phyloP scores from a whole-genome alignment of 139 green algal species.

The Tetradesmus obliquus region DNA sequence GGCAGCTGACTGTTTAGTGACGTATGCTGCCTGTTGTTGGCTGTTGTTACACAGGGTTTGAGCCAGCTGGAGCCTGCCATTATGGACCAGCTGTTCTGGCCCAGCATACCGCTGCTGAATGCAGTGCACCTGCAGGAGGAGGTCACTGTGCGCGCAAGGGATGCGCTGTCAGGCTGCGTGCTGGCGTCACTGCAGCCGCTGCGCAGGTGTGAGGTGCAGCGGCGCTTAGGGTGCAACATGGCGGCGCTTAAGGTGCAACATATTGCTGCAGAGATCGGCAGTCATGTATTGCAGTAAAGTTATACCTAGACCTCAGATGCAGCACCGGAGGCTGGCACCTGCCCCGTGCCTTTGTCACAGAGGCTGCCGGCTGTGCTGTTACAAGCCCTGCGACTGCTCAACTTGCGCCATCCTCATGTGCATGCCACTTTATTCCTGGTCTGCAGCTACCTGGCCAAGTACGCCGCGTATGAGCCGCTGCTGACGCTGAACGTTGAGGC shows the following conservation, averaged over 20 bases:
- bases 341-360: not conserved
- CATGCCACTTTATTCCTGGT: not conserved
- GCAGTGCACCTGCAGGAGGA: conserved; percentile 74
- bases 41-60: conserved; percentile 57
- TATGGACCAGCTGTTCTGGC: conserved; percentile 88
- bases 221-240: too few relatives aligned
- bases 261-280: not conserved
- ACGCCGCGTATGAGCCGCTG: conserved; percentile 55
- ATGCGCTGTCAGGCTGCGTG: conserved; percentile 18
- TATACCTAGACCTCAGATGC: too few relatives aligned
- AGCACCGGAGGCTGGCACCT: too few relatives aligned
- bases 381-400: too few relatives aligned
- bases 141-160: not conserved
- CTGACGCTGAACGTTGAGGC: conserved; percentile 69
- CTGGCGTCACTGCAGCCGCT: conserved; percentile 40
- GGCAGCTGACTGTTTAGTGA: not conserved
- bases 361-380: not conserved
- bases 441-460: conserved; percentile 39
- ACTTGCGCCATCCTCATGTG: too few relatives aligned
- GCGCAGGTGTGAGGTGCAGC: conserved; percentile 29
- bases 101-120: conserved; percentile 65
- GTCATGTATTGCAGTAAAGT: not conserved
- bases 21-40: not conserved
- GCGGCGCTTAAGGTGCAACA: too few relatives aligned
- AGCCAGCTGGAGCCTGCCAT: conserved; percentile 78